phyloP scores from a whole-genome alignment of 2,329 filamentous ascomycete species.

The Aspergillus sp. region DNA sequence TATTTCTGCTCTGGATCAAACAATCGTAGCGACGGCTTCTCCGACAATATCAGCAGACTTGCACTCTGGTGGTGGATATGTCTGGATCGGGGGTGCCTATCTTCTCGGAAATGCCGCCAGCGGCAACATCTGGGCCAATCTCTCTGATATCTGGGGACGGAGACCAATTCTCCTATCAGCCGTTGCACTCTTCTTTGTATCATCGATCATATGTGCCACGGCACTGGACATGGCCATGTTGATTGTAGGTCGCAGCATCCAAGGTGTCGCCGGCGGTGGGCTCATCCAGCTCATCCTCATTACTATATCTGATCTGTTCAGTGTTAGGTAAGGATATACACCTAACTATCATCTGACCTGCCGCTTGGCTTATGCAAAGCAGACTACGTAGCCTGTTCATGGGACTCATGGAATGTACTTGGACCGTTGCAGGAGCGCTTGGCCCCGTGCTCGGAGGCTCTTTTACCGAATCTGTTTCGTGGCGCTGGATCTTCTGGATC shows the following conservation, averaged over 20 bases:
- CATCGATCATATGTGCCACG: conserved; percentile 52
- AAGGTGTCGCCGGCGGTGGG: conserved; percentile 56
- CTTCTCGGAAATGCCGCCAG: conserved; percentile 67
- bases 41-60: conserved; percentile 63
- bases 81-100: conserved; percentile 76
- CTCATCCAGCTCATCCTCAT: conserved; percentile 54
- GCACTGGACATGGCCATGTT: conserved; percentile 52
- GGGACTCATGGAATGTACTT: conserved; percentile 53
- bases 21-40: conserved; percentile 62
- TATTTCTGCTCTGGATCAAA: conserved; percentile 42
- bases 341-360: background rate
- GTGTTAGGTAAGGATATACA: conserved; percentile 37
- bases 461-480: conserved; percentile 45
- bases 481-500: conserved; percentile 59
- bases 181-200: conserved; percentile 50
- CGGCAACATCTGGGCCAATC: conserved; percentile 68
- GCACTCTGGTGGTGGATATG: conserved; percentile 67
- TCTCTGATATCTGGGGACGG: conserved; percentile 31
- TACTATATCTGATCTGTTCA: conserved; percentile 57
- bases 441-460: conserved; percentile 56
- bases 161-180: conserved; percentile 52
- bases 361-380: background rate
- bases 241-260: conserved; percentile 53
- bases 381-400: conserved; percentile 51
- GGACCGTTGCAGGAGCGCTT: conserved; percentile 54